phyloP scores from a whole-genome alignment of 768 basidiomycete species.

The Xanthoconium stramineum region DNA sequence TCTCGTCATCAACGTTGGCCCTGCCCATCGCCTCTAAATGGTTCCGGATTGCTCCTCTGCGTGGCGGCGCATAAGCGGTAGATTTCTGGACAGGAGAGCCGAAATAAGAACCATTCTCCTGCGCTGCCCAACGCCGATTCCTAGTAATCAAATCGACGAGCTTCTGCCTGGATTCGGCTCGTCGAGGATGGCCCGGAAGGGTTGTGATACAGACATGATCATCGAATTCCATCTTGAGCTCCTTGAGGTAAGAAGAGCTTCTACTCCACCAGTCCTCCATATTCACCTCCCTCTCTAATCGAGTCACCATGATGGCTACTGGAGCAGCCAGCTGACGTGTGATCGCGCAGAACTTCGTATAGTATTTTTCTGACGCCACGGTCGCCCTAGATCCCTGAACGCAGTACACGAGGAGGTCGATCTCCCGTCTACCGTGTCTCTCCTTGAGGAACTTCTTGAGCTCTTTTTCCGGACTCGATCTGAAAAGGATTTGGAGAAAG shows the following conservation, averaged over 20 bases:
- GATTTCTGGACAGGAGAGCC: slow-evolving; percentile 3
- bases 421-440: slow-evolving; percentile 22
- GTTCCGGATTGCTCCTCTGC: not conserved
- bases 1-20: not conserved
- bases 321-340: slow-evolving; percentile 38
- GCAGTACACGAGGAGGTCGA: slow-evolving; percentile 40
- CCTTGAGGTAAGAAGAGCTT: slow-evolving; percentile 27
- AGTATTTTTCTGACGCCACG: slow-evolving; percentile 28
- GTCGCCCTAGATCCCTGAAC: slow-evolving; percentile 35
- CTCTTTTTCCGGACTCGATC: slow-evolving; percentile 10
- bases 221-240: slow-evolving; percentile 31
- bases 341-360: slow-evolving; percentile 32
- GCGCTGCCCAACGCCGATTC: slow-evolving; percentile 6
- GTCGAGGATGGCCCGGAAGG: slow-evolving; percentile 6
- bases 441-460: slow-evolving; percentile 22
- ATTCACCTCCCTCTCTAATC: slow-evolving; percentile 27
- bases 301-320: slow-evolving; percentile 35
- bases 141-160: slow-evolving; percentile 15
- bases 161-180: slow-evolving; percentile 11
- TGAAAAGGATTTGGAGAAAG: slow-evolving; percentile 11
- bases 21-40: not conserved
- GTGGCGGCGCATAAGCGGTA: not conserved
- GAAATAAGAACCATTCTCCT: slow-evolving; percentile 8
- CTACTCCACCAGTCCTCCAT: slow-evolving; percentile 33
- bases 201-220: slow-evolving; percentile 39